A percentile compares a stretch with the other conserved stretches of the same genome.
Conservation (phyloP, 305 asterid species). For the Plantago rigida region DNA sequence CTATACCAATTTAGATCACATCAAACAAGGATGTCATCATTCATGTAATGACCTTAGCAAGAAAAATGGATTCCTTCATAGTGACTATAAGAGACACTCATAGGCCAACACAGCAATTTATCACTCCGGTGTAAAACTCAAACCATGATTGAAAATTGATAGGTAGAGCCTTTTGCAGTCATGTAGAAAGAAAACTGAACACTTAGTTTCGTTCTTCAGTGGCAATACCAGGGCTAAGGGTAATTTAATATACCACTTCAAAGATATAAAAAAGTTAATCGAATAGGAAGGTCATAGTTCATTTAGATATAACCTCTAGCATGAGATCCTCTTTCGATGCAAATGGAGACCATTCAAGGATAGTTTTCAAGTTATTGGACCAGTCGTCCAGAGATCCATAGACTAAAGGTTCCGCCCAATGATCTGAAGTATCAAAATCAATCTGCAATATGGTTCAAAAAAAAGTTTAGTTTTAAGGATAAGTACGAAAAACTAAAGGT, state of each 20-base stretch:
- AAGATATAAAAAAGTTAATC: slow-evolving; percentile 14
- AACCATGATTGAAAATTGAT: too few relatives aligned
- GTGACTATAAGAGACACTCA: too few relatives aligned
- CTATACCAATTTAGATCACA: too few relatives aligned
- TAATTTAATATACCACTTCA: not conserved
- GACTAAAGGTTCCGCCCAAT: slow-evolving; percentile 63
- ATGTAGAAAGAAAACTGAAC: too few relatives aligned
- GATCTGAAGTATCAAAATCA: slow-evolving; percentile 65
- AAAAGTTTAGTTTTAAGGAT: slow-evolving; percentile 12
- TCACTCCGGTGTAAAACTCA: too few relatives aligned
- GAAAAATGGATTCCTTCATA: too few relatives aligned
- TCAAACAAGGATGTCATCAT: too few relatives aligned
- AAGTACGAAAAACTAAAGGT: slow-evolving; percentile 14
- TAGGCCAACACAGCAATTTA: too few relatives aligned
- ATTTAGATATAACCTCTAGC: slow-evolving; percentile 56
- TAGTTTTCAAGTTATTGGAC: slow-evolving; percentile 70
- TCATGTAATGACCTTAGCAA: too few relatives aligned
- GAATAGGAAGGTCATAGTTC: slow-evolving; percentile 20
- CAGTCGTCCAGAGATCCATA: slow-evolving; percentile 70
- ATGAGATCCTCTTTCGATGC: slow-evolving; percentile 66
- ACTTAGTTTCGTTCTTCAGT: too few relatives aligned
- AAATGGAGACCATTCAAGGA: slow-evolving; percentile 88
- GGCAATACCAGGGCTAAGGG: not conserved
- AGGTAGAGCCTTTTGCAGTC: too few relatives aligned
- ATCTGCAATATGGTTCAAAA: slow-evolving; percentile 47